phyloP scores from a whole-genome alignment of 164 flowering plant genomes.

The Liquidambar formosana region DNA sequence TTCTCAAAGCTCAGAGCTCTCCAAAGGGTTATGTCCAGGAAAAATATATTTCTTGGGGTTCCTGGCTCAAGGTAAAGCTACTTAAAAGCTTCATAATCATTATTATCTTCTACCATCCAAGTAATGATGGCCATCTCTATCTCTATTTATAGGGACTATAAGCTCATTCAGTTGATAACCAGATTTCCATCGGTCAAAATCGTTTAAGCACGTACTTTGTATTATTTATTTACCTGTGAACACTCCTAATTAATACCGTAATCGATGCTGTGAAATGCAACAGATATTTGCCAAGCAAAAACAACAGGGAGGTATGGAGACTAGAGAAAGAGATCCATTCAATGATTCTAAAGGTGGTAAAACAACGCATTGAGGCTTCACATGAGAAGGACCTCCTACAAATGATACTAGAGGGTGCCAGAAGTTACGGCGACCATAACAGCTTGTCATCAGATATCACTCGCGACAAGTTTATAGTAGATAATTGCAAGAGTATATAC shows the following conservation, averaged over 20 bases:
- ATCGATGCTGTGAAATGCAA: too few species aligned
- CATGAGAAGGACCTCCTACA: slow-evolving; percentile 48
- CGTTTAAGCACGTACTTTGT: too few species aligned
- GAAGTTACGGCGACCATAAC: slow-evolving; percentile 14
- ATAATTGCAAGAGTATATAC: slow-evolving; percentile 61
- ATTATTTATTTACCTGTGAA: too few species aligned
- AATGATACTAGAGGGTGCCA: slow-evolving; percentile 44
- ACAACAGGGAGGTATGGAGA: slow-evolving; percentile 37
- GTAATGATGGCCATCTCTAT: too few species aligned
- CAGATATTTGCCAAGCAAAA: slow-evolving; percentile 37
- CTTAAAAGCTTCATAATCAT: too few species aligned
- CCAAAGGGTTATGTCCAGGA: slow-evolving; percentile 21
- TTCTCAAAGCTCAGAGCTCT: slow-evolving; percentile 29
- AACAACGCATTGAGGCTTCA: slow-evolving; percentile 22
- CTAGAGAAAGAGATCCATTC: slow-evolving; percentile 41
- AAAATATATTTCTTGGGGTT: slow-evolving; percentile 3
- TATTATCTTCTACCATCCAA: too few species aligned
- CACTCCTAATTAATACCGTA: too few species aligned
- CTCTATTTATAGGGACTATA: too few species aligned
- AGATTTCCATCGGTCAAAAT: too few species aligned
- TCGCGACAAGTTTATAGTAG: slow-evolving; percentile 41
- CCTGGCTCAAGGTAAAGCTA: slow-evolving; percentile 36
- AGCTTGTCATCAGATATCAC: slow-evolving; percentile 8
- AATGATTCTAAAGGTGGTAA: slow-evolving; percentile 33
- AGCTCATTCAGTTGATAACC: too few species aligned